Base-by-base conservation (phyloP, 768 basidiomycete species). In the Boletus speciosus region DNA sequence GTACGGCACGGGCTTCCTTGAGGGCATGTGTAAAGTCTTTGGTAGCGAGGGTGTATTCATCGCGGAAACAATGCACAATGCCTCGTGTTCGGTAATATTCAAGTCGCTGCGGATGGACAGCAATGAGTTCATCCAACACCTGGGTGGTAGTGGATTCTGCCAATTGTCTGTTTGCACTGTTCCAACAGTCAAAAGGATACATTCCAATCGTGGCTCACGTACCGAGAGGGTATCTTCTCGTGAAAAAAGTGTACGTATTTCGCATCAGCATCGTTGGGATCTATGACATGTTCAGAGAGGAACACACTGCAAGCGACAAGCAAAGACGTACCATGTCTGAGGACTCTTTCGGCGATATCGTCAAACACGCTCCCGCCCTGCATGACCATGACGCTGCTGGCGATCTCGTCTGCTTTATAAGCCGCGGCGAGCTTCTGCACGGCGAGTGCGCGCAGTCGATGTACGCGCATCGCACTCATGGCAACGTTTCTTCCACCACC, bases 201-300 rank as follows among this genome's bases (percentile, higher is more conserved):
- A 34, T 19, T 16, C 55, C 39, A 34, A 43, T 23, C 35, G 39
- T 58, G 16, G 19, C 35, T n/a, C 45, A 73, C 79, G 55, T 56
- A 93, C 91, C 92, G 80, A 51, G 93, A 94, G 21, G 93, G 93
- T 59, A 95, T 95, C 73, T 93, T 94, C 66, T 95, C 92, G 61
- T 95, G 93, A 72, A 95, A 95, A 67, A 95, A 95, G 63, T 93
- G 87, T 2, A 95, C 91, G 66, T 94, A 93, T 75, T 80, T 83
- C 12, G 92, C 91, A 61, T 93, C 89, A 9, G 79, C 60, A 59
- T 93, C 87, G 57, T 78, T 74, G 0, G 90, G 88, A 66, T 93
- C 92, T 91, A 55, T 14, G 36, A 32, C 40, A 11, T 23, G 49
- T 59, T 56, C 36, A 5, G 51, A 34, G 7, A 12, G 45, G 3